phyloP scores from a whole-genome alignment of 495 filamentous ascomycete genomes.

The Trichoderma erinaceum region DNA sequence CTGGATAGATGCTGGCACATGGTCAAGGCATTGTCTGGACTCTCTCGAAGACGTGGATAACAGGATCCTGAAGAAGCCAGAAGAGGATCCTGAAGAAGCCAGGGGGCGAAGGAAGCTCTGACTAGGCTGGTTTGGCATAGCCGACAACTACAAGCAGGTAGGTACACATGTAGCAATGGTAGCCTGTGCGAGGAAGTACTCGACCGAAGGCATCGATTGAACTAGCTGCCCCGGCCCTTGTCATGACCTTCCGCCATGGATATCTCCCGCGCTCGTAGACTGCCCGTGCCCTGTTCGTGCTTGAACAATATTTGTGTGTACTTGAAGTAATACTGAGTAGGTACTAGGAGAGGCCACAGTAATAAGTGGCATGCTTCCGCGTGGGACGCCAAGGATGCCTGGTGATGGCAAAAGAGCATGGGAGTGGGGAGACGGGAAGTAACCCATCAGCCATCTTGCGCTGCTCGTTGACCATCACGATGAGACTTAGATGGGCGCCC shows the following conservation, averaged over 20 bases:
- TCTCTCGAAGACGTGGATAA: not conserved
- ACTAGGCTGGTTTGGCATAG: not conserved
- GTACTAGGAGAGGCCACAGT: not conserved
- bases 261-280: not conserved
- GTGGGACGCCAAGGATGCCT: slow-evolving; percentile 7
- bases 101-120: not conserved
- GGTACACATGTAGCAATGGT: too few species aligned
- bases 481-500: not conserved
- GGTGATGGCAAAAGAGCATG: not conserved
- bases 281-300: not conserved
- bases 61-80: not conserved
- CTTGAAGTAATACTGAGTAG: not conserved
- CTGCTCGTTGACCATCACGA: slow-evolving; percentile 2
- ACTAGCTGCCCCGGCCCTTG: not conserved
- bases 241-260: not conserved
- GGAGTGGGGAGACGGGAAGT: slow-evolving; percentile 10
- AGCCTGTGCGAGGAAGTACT: too few species aligned
- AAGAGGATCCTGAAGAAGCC: not conserved
- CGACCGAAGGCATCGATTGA: not conserved
- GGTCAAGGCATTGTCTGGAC: not conserved
- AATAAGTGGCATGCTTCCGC: slow-evolving; percentile 3
- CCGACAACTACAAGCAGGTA: not conserved
- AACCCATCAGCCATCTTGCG: slow-evolving; percentile 11
- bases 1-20: not conserved
- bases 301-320: too few species aligned